Evolutionary conservation across 2,329 filamentous ascomycete genomes (phyloP), one percentile per base, ranked within the genome.

Genomic region (Rhynchosporium graminicola): DNA sequence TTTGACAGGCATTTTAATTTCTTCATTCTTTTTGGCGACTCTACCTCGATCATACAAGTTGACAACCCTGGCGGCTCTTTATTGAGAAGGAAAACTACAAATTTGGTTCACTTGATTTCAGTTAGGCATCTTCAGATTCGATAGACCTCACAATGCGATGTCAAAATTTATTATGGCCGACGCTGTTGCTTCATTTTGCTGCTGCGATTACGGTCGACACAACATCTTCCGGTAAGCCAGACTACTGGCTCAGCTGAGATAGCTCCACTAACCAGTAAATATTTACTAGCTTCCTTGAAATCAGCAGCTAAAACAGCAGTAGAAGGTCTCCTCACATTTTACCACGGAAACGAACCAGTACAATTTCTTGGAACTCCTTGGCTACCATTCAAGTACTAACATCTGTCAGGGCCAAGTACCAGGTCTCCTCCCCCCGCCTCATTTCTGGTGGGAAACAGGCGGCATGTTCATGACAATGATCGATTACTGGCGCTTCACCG

Each of bases 401-500:
- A 8, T n/a, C n/a, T 54, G 0, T 4, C 45, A 71, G 68, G 80
- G 79, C 28, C 75, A 76, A 12, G 79, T 78, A 20, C 81, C 81
- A 15, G 82, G 82, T 38, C 74, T 81, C 57, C 77, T 83, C 48
- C 80, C 80, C 10, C 72, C 72, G 33, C 82, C 82, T 13, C 81
- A 81, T 67, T 82, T 81, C 70, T 84, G 80, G 81, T 83, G 81
- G 81, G 80, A 83, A 68, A 84, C 91, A 87, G 90, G 88, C 90
- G 76, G 88, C 81, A 85, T 93, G 79, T 80, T 87, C 76, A 84
- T 84, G 59, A 81, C 88, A 2, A 78, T 95, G 64, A 80, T 96
- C 60, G 89, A 95, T 69, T 95, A 94, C 74, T 95, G 90, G 89
- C 88, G 87, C 71, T 90, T 90, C 73, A 93, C 90, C 0, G 86